Conservation (phyloP, 2,329 filamentous ascomycete genomes). For the Paracamarosporium sp. region DNA sequence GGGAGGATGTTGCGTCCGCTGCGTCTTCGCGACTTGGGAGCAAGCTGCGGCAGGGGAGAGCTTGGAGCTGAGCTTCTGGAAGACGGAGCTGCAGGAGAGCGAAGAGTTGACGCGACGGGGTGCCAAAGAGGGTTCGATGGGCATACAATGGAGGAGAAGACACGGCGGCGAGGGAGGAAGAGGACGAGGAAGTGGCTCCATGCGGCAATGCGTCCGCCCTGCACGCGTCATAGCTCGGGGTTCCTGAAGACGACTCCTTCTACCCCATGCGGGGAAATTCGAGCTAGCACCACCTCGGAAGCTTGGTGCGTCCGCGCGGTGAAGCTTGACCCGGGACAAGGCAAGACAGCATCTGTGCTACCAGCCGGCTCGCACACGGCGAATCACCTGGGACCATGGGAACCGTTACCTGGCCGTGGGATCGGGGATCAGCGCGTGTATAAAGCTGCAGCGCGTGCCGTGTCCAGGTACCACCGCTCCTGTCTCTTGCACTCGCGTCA, state of each 20-base stretch:
- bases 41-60: conserved; percentile 7
- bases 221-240: background rate
- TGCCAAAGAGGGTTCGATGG: too few species aligned
- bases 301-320: background rate
- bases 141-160: background rate
- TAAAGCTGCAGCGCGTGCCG: background rate
- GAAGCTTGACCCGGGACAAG: conserved; percentile 6
- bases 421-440: conserved; percentile 2
- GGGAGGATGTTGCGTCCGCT: background rate
- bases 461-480: background rate
- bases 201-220: background rate
- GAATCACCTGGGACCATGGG: background rate
- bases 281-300: conserved; percentile 1
- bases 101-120: background rate
- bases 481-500: background rate
- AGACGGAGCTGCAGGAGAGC: background rate
- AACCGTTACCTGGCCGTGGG: conserved; percentile 5
- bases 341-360: background rate
- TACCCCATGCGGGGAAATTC: conserved; percentile 14
- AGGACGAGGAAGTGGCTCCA: background rate
- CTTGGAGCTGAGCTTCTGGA: conserved; percentile 6
- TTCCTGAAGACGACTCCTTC: conserved; percentile 1
- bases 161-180: background rate
- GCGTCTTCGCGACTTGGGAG: conserved; percentile 2
- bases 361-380: background rate